Evolutionary conservation across 164 flowering plant genomes (phyloP).

Genomic region (Berberis thunbergii): DNA sequence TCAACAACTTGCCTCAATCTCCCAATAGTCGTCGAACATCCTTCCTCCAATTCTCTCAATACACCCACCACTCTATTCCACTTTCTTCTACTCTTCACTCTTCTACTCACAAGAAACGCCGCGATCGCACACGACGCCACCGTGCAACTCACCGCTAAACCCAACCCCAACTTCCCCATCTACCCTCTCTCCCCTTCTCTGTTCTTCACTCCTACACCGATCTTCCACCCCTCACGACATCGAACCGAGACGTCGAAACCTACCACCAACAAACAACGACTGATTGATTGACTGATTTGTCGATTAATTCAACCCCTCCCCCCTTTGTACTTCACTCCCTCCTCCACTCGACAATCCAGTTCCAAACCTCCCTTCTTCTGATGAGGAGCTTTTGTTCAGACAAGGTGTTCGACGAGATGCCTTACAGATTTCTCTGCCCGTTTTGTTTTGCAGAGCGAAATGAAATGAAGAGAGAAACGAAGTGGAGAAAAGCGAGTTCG

Average conservation of each 20-base stretch:
- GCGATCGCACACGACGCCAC: constrained; percentile 69
- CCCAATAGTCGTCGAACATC: constrained; percentile 49
- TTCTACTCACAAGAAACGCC: constrained; percentile 52
- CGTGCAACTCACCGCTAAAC: constrained; percentile 52
- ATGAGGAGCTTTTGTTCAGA: constrained; percentile 3
- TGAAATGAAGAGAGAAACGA: constrained; percentile 29
- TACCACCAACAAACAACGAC: neutral
- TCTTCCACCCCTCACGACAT: constrained; percentile 13
- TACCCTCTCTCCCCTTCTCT: neutral
- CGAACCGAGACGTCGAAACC: neutral
- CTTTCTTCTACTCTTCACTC: constrained; percentile 54
- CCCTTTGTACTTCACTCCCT: neutral
- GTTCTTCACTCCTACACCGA: neutral
- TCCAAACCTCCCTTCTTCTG: neutral
- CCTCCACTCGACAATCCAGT: neutral
- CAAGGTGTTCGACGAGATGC: constrained; percentile 22
- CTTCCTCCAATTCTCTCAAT: constrained; percentile 62
- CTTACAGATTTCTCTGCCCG: constrained; percentile 5
- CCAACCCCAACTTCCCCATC: constrained; percentile 67
- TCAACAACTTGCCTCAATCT: constrained; percentile 69
- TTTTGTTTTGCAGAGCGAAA: constrained; percentile 8
- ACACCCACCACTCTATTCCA: constrained; percentile 63
- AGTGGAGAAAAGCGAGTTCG: constrained; percentile 9
- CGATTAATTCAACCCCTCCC: constrained; percentile 7
- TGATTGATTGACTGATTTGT: too few relatives aligned